Evolutionary conservation across 306 rosid genomes (phyloP).

Genomic region (Begonia loranthoides): DNA sequence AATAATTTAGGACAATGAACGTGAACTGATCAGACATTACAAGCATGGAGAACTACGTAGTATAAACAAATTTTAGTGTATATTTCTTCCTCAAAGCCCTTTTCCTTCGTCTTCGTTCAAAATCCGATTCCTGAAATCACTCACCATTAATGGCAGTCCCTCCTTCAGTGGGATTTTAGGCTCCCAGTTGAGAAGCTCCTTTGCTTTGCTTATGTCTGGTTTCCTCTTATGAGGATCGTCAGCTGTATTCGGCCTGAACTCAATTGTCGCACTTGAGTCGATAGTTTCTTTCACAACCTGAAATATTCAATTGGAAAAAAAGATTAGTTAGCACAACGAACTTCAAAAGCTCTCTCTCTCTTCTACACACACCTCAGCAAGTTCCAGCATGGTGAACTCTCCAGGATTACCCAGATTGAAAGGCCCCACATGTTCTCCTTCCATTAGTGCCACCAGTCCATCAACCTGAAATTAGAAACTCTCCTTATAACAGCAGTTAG

Average conservation of each 20-base stretch:
- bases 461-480: constrained; percentile 39
- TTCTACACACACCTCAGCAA: constrained; percentile 38
- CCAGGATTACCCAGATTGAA: constrained; percentile 93
- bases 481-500: too few species aligned
- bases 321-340: neutral
- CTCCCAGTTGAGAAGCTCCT: constrained; percentile 86
- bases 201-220: constrained; percentile 93
- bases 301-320: constrained; percentile 8
- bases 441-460: constrained; percentile 82
- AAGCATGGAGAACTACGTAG: too few species aligned
- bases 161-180: constrained; percentile 73
- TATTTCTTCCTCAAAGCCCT: constrained; percentile 26
- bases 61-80: too few species aligned
- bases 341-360: neutral
- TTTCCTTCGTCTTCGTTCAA: constrained; percentile 88
- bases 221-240: constrained; percentile 99
- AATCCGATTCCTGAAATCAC: constrained; percentile 87
- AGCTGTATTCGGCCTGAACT: constrained; percentile 75
- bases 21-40: too few species aligned
- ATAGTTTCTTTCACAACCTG: constrained; percentile 95
- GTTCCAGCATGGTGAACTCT: constrained; percentile 92
- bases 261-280: constrained; percentile 87
- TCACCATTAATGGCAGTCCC: constrained; percentile 97
- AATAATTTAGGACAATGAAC: too few species aligned
- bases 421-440: constrained; percentile 82